Percentiles rank a stretch among this genome's conserved stretches.
Evolutionary conservation across 345 rosid species (phyloP).

Genomic region (Salix suchowensis): DNA sequence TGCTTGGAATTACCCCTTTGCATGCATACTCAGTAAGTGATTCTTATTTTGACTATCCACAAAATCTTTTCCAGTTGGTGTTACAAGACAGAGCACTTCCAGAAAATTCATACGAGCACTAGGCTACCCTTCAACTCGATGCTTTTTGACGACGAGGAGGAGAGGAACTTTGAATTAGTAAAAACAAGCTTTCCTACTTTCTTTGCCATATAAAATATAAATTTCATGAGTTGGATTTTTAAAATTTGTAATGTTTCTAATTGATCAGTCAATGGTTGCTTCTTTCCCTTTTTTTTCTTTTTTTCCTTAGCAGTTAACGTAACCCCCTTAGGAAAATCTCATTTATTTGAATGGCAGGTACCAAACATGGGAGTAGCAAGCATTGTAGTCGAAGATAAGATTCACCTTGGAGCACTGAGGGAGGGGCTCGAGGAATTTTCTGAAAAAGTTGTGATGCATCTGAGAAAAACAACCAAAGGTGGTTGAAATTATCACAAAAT

Average conservation of each 20-base stretch:
- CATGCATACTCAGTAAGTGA: neutral
- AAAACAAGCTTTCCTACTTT: neutral
- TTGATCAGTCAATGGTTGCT: too few relatives aligned
- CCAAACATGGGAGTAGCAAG: conserved; percentile 40
- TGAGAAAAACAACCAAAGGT: conserved; percentile 63
- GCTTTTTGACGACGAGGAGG: conserved; percentile 50
- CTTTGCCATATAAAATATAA: too few relatives aligned
- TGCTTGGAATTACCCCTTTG: neutral
- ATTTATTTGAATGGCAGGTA: conserved; percentile 21
- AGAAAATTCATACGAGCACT: conserved; percentile 30
- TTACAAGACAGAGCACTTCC: conserved; percentile 43
- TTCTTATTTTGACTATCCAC: conserved; percentile 8
- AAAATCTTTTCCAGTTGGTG: conserved; percentile 46
- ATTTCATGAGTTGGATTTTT: too few relatives aligned
- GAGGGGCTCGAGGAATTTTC: conserved; percentile 65
- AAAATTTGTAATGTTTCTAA: too few relatives aligned
- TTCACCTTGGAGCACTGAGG: conserved; percentile 65
- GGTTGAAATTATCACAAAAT: conserved; percentile 53
- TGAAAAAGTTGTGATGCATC: conserved; percentile 31
- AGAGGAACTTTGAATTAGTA: conserved; percentile 39
- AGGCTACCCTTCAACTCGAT: conserved; percentile 39
- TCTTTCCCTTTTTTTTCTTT: neutral
- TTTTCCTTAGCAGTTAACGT: neutral
- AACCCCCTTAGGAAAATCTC: neutral
- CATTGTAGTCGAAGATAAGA: conserved; percentile 41